These are phyloP conservation scores for Closterium sp. DNA, from an alignment of 139 green algal genomes.

Conservation along the genomic window DNA sequence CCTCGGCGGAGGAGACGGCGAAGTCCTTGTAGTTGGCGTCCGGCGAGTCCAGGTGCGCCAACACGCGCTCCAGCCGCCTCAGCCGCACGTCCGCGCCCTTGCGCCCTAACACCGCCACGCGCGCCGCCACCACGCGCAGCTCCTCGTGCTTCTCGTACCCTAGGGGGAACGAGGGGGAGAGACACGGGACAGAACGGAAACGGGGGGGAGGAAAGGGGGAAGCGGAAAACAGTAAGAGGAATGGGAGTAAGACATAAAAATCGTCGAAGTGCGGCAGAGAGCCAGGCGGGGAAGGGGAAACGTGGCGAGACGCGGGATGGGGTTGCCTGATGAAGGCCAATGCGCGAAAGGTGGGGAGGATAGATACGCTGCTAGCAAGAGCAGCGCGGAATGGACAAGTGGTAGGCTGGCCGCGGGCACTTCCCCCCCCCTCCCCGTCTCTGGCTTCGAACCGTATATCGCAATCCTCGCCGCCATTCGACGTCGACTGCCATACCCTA, in stretches of 20 bases:
- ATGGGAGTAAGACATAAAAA: too few relatives aligned
- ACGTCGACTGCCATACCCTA: too few relatives aligned
- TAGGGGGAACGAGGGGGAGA: neutral
- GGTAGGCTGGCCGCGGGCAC: neutral
- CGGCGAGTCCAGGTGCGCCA: neutral
- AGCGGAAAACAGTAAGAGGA: too few relatives aligned
- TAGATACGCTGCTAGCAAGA: neutral
- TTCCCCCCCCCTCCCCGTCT: neutral
- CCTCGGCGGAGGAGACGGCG: neutral
- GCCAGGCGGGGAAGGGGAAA: neutral
- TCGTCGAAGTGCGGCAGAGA: too few relatives aligned
- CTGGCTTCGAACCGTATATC: too few relatives aligned
- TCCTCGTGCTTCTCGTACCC: slow-evolving; percentile 6
- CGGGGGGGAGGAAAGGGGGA: too few relatives aligned
- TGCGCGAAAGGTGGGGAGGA: neutral
- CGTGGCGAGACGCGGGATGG: neutral
- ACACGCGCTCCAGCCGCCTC: neutral
- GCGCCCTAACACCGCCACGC: neutral
- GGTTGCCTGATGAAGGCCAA: neutral
- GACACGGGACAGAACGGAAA: neutral
- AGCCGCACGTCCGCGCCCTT: slow-evolving; percentile 5
- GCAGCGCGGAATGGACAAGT: neutral
- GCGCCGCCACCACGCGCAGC: slow-evolving; percentile 7
- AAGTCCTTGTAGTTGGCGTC: slow-evolving; percentile 1
- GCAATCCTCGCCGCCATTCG: too few relatives aligned